phyloP scores from a whole-genome alignment of 2,329 filamentous ascomycete species.

The Geosmithia flava region DNA sequence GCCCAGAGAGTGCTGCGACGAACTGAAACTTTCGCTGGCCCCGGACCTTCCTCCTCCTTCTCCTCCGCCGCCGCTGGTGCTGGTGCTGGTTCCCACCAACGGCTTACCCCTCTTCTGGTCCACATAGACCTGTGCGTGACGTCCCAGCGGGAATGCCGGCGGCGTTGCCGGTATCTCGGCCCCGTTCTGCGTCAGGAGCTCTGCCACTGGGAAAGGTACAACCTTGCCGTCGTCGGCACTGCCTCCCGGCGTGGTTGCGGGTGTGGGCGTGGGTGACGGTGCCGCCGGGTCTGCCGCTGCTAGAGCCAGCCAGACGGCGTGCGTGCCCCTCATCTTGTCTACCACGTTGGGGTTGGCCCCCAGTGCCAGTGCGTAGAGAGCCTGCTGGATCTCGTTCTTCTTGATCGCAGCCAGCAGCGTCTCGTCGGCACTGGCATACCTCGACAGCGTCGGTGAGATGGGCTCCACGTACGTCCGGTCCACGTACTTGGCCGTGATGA shows the following conservation, averaged over 20 bases:
- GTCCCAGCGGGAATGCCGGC: slow-evolving; percentile 74
- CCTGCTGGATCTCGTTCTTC: slow-evolving; percentile 87
- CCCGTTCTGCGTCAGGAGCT: slow-evolving; percentile 86
- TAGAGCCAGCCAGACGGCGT: slow-evolving; percentile 80
- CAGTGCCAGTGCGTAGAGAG: slow-evolving; percentile 80
- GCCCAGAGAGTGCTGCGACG: slow-evolving; percentile 36
- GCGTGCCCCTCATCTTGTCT: slow-evolving; percentile 79
- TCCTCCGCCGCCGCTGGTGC: too few species aligned
- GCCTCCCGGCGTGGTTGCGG: slow-evolving; percentile 17
- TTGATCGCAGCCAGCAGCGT: slow-evolving; percentile 87
- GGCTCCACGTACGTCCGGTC: slow-evolving; percentile 72
- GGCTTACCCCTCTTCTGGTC: slow-evolving; percentile 56
- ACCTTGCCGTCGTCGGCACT: slow-evolving; percentile 27
- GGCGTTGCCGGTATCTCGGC: slow-evolving; percentile 68
- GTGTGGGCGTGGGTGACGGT: slow-evolving; percentile 40
- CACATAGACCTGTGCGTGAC: slow-evolving; percentile 70
- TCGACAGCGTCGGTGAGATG: slow-evolving; percentile 61
- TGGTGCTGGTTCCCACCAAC: slow-evolving; percentile 38
- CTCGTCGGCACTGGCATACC: slow-evolving; percentile 72
- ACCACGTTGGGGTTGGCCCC: slow-evolving; percentile 75
- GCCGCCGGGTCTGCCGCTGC: slow-evolving; percentile 85
- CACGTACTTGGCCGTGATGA: slow-evolving; percentile 92
- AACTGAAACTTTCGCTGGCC: too few species aligned
- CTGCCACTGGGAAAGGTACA: slow-evolving; percentile 75
- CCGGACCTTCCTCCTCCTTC: too few species aligned